Base-by-base conservation (phyloP, 1,139 yeast species). In the Wickerhamomyces sp. region DNA sequence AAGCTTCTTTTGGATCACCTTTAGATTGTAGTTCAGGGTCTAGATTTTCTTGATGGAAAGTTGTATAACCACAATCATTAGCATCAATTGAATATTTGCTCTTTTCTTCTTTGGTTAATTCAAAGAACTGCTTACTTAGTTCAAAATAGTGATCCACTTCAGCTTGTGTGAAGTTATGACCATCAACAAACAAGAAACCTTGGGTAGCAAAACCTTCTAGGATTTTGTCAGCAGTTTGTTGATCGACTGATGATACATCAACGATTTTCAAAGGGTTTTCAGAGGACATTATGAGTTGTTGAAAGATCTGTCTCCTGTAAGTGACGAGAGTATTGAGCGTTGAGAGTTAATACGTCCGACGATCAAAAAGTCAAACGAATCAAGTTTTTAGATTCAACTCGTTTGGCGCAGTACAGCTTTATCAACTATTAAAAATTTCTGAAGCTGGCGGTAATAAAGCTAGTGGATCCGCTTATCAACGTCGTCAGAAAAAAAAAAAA, bases 111-210 rank as follows among this genome's bases (percentile, higher is more conserved):
- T 52, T 46, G 0, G 87, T 80, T 37, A 75, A 64, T 4, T 68
- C 68, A 55, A 85, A 85, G 59, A 79, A 84, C 26, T 70, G 61
- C 48, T 71, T 67, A n/a, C 89, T 78, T 39, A 80, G 53, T 10
- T 58, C 62, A 56, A 85, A 84, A 37, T 80, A 63, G 2, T 61
- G 60, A 44, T 78, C 76, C 8, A 84, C 84, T 51, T 83, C 90
- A 6, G 65, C 62, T 47, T 74, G 75, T 0, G 78, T 65, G 59
- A 85, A 81, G 8, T 76, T 82, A 52, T 85, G 88, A 9, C 93
- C 91, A 55, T 84, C 87, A 7, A 85, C 69, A 55, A 84, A 82
- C 39, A 85, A 67, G 56, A 86, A 85, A 0, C 95, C 94, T 51
- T 83, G 84, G 0, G 78, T 65, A 14, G 78, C 69, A 8, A 89